Base-by-base conservation (phyloP, 257 asterid species). In the Plantago ovata region DNA sequence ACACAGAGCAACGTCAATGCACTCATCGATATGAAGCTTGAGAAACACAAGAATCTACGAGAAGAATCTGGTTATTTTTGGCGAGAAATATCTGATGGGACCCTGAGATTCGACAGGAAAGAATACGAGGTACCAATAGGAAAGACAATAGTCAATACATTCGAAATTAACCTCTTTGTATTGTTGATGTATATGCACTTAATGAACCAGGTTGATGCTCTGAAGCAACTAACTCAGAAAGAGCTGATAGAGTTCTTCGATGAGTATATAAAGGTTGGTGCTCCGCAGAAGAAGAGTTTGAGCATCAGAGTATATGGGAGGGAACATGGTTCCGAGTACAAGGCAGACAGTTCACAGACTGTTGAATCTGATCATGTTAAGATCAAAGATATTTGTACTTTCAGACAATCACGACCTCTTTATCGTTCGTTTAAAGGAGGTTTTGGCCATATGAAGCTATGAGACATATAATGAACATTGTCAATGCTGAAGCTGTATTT, bases 11-110 rank as follows among this genome's bases (percentile, higher is more conserved):
- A 86, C 10, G 84, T 86, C 53, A 84, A 70, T 75, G 89, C 96
- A 24, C 94, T 93, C 40, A 72, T 93, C 24, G 95, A 93, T 51
- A 75, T 82, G 84, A 93, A 93, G 85, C 94, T 93, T 59, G 98
- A 93, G 82, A 93, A 89, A 82, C 89, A 84, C 81, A 93, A 93
- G 69, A 93, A 89, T 65, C 68, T 93, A 72, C 79, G 75, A 19
- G 98, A 93, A 74, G 98, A 89, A 74, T 80, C 96, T 51, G 67
- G 70, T 21, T 84, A 76, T 74, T 93, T 38, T 75, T 89, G 95
- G 94, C 68, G 81, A 33, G 98, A 93, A 77, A 84, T 93, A 62
- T 75, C 74, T 56, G 82, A 87, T 28, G 98, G 98, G 42, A 89
- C 98, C 64, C 87, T 77, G 66, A 93, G 80, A 70, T 93, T 93